phyloP scores from a whole-genome alignment of 768 basidiomycete species.

The Nidularia pulvinata region DNA sequence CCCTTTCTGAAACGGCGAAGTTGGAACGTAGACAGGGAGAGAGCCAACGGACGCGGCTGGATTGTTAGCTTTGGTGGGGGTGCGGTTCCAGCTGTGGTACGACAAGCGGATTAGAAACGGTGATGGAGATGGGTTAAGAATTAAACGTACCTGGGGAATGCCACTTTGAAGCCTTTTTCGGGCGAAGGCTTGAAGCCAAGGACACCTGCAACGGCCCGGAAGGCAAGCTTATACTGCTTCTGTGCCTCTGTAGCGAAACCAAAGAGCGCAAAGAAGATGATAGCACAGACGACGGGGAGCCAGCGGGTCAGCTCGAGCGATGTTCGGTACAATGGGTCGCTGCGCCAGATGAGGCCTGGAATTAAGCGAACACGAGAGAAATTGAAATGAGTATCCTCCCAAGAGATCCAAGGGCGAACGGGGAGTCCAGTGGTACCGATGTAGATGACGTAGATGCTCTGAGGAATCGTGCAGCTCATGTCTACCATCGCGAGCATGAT shows the following conservation, averaged over 20 bases:
- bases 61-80: not conserved
- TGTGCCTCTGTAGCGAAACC: conserved; percentile 46
- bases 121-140: not conserved
- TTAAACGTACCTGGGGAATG: conserved; percentile 1
- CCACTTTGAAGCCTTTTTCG: not conserved
- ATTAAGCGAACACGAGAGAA: conserved; percentile 35
- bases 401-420: conserved; percentile 42
- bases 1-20: not conserved
- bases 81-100: too few species aligned
- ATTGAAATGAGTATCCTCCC: conserved; percentile 47
- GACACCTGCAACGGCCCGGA: conserved; percentile 1
- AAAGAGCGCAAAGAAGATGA: conserved; percentile 58
- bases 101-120: too few species aligned
- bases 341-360: conserved; percentile 22
- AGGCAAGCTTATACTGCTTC: conserved; percentile 30
- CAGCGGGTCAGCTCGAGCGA: conserved; percentile 18
- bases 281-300: conserved; percentile 26
- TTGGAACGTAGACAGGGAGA: not conserved
- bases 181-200: conserved; percentile 1
- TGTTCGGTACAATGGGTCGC: not conserved
- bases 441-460: conserved; percentile 32
- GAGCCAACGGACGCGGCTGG: not conserved
- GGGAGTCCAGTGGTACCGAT: conserved; percentile 21
- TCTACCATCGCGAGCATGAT: conserved; percentile 48
- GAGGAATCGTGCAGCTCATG: conserved; percentile 32